phyloP scores from a whole-genome alignment of 2,329 filamentous ascomycete species.

The Coniochaeta pulveracea region DNA sequence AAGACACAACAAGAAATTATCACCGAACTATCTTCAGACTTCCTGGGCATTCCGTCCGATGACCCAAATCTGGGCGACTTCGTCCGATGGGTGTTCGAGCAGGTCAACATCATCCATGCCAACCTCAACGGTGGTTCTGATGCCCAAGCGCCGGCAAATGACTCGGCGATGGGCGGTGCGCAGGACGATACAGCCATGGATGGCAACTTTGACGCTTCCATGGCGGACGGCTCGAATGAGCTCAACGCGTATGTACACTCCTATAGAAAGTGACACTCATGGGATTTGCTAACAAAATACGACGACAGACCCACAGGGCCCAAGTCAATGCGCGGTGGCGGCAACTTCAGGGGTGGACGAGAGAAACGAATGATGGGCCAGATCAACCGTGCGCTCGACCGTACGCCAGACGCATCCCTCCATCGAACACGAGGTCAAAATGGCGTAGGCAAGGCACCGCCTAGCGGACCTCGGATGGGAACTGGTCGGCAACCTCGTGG shows the following conservation, averaged over 20 bases:
- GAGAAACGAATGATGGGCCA: constrained; percentile 81
- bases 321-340: constrained; percentile 80
- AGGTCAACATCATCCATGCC: constrained; percentile 58
- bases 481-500: constrained; percentile 33
- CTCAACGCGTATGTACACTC: constrained; percentile 46
- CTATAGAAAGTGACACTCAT: not conserved
- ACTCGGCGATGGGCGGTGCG: constrained; percentile 17
- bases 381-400: constrained; percentile 72
- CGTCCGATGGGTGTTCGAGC: constrained; percentile 85
- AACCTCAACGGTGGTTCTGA: constrained; percentile 43
- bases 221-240: constrained; percentile 19
- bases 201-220: constrained; percentile 32
- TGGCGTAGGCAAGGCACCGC: constrained; percentile 61
- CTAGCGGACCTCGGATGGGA: constrained; percentile 57
- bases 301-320: constrained; percentile 83
- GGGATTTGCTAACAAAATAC: constrained; percentile 26
- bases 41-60: constrained; percentile 71
- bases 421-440: constrained; percentile 71
- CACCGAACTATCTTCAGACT: constrained; percentile 74
- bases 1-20: constrained; percentile 88
- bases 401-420: constrained; percentile 60
- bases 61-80: constrained; percentile 77
- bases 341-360: constrained; percentile 41
- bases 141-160: constrained; percentile 18
- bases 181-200: constrained; percentile 51